Base-by-base conservation (phyloP, 2,329 filamentous ascomycete species). In the Fusarium incarnatum region DNA sequence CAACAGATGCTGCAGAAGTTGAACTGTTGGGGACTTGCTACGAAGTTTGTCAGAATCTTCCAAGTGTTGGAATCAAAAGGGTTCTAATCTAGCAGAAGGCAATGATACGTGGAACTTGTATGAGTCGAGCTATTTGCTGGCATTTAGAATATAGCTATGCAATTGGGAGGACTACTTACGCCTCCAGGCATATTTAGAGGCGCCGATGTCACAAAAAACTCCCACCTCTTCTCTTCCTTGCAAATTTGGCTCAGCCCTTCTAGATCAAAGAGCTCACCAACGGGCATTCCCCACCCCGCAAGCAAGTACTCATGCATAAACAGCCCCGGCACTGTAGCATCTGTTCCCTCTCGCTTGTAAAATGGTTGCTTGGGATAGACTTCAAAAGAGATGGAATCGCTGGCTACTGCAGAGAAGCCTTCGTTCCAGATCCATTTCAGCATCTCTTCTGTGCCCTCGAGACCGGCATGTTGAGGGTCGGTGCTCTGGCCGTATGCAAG, bases 231-330 rank as follows among this genome's bases (percentile, higher is more conserved):
- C 18, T 58, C 56, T n/a, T 58, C 34, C 1, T 54, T 20, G 5
- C 56, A 58, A 11, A 58, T 12, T 2, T 18, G 20, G 1, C 23
- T n/a, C 0, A 58, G 47, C 1, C 16, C 34, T 11, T 58, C 56
- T 7, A 58, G 15, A 7, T 58, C 56, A 18, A 58, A 58, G 0
- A 58, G 20, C 15, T 58, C 55, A 3, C 55, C 55, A 2, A 57
- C 46, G 2, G 55, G 55, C 55, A 57, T 57, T 3, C 55, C 55
- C 56, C 56, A 54, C 0, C 56, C 56, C 1, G 56, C 56, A 42
- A 58, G 53, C 2, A 58, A 11, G 22, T 58, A 55, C 13, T 58
- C 56, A 8, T 58, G 56, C 56, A 58, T 58, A 11, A 58, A 58
- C 10, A 58, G 2, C 4, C 56, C 56, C 13, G 30, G 20, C 2